Conservation (phyloP, 768 basidiomycete species). For the Agrocybe chaxingu region DNA sequence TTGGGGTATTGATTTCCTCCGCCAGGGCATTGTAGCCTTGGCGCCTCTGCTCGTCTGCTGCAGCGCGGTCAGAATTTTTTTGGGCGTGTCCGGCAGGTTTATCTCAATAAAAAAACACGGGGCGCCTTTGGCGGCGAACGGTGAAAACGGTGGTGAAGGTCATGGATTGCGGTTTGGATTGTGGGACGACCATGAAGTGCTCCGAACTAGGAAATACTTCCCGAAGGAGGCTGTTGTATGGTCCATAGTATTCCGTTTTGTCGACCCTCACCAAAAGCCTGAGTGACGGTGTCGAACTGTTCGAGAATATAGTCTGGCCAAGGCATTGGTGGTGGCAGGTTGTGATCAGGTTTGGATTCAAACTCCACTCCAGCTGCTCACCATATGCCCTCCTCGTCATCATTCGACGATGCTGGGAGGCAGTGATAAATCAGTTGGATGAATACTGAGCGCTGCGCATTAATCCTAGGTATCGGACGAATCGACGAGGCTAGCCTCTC, state of each 20-base stretch:
- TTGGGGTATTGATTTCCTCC: constrained; percentile 9
- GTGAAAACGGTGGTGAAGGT: constrained; percentile 11
- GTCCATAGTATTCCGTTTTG: constrained; percentile 7
- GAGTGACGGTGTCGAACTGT: too few relatives aligned
- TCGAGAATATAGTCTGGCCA: too few relatives aligned
- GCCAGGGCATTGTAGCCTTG: constrained; percentile 10
- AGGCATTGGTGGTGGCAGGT: too few relatives aligned
- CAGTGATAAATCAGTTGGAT: too few relatives aligned
- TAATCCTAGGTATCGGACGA: too few relatives aligned
- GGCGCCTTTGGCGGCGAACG: constrained; percentile 7
- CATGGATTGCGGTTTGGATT: constrained; percentile 8
- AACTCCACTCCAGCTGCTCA: too few relatives aligned
- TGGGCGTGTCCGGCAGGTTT: constrained; percentile 9
- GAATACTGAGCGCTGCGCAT: too few relatives aligned
- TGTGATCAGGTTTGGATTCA: too few relatives aligned
- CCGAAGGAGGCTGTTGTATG: constrained; percentile 9
- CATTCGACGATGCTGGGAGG: too few relatives aligned
- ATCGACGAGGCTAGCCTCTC: too few relatives aligned
- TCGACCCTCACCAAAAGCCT: too few relatives aligned
- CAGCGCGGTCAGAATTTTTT: constrained; percentile 5
- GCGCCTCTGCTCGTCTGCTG: constrained; percentile 18
- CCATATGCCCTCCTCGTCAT: too few relatives aligned
- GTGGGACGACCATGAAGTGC: constrained; percentile 14
- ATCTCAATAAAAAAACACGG: constrained; percentile 16
- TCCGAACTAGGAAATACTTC: constrained; percentile 12